Evolutionary conservation across 306 rosid species (phyloP).

Genomic region (Medicago ruthenica): DNA sequence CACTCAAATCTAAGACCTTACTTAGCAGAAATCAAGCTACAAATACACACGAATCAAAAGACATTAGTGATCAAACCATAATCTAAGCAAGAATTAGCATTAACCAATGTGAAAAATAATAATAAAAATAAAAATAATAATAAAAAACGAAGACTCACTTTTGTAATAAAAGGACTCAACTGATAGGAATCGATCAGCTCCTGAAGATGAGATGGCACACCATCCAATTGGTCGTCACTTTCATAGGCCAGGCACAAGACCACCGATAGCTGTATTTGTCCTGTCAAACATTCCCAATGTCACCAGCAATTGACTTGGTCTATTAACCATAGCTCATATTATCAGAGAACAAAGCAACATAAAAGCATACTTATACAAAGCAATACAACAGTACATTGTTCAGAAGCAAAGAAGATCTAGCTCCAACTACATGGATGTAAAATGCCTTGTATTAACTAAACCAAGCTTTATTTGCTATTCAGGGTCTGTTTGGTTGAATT

Average conservation of each 20-base stretch:
- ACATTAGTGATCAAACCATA: conserved; percentile 1
- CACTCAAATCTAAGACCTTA: neutral
- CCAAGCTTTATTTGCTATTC: neutral
- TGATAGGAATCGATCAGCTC: conserved; percentile 68
- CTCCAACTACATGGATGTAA: neutral
- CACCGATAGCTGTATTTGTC: conserved; percentile 62
- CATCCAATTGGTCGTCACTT: conserved; percentile 54
- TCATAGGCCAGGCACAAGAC: conserved; percentile 71
- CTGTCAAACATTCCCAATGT: conserved; percentile 53
- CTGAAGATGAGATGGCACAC: conserved; percentile 54
- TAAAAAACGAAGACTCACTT: conserved; percentile 73
- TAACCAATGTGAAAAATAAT: conserved; percentile 14
- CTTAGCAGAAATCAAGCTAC: neutral
- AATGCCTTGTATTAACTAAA: neutral
- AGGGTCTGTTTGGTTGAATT: neutral
- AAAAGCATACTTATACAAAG: conserved; percentile 12
- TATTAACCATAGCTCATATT: conserved; percentile 1
- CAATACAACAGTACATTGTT: too few relatives aligned
- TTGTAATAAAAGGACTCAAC: conserved; percentile 86
- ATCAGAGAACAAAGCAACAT: conserved; percentile 9
- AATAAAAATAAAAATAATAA: neutral
- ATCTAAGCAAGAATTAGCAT: conserved; percentile 19
- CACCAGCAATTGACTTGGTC: conserved; percentile 30
- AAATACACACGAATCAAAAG: neutral
- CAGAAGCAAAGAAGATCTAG: too few relatives aligned